Conservation (phyloP, 176 grass and related monocot genomes). For the Poa annua region DNA sequence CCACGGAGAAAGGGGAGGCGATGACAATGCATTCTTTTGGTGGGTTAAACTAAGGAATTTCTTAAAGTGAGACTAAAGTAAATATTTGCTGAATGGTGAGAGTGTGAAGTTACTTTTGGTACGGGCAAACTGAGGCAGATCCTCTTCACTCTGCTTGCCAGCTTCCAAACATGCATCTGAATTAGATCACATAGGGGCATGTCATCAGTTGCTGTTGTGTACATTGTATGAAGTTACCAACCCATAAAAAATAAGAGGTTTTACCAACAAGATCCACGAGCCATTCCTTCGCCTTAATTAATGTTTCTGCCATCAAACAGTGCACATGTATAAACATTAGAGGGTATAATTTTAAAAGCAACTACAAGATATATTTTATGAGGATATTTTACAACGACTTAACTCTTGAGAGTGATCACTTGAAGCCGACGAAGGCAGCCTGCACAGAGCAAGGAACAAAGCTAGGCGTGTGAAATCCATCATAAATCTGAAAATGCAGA, state of each 20-base stretch:
- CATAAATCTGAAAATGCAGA: not conserved
- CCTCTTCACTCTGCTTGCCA: not conserved
- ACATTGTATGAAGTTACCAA: not conserved
- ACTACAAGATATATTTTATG: not conserved
- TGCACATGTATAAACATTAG: not conserved
- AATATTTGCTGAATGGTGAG: not conserved
- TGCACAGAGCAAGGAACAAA: constrained; percentile 8
- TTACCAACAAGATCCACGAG: constrained; percentile 17
- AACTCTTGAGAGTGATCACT: not conserved
- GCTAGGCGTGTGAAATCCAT: not conserved
- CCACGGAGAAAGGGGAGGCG: not conserved
- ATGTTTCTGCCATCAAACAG: not conserved
- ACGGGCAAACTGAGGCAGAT: not conserved
- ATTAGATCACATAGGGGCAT: constrained; percentile 8
- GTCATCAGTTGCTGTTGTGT: constrained; percentile 8
- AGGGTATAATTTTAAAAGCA: not conserved
- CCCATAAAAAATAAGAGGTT: not conserved
- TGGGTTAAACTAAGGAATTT: not conserved
- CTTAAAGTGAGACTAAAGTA: not conserved
- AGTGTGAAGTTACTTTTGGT: not conserved
- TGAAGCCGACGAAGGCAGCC: not conserved
- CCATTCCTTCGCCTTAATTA: constrained; percentile 1
- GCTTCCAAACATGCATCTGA: constrained; percentile 4
- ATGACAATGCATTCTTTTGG: not conserved
- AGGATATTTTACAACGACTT: not conserved